Conservation (phyloP, 768 basidiomycete species). For the Kwoniella europaea region DNA sequence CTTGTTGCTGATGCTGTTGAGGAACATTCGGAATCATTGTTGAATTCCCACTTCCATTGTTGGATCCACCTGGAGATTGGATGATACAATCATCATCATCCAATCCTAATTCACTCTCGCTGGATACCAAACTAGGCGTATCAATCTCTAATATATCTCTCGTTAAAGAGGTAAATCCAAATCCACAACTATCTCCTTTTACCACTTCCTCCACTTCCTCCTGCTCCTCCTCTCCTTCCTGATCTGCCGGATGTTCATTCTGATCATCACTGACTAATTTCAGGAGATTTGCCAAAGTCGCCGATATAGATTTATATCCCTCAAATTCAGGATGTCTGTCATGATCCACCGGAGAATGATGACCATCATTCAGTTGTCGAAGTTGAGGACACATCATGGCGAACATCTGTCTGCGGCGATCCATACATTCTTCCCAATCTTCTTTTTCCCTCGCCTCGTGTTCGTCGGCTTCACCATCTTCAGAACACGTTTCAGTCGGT, state of each 20-base stretch:
- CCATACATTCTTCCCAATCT: conserved; percentile 56
- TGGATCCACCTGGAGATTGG: conserved; percentile 10
- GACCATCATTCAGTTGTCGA: background rate
- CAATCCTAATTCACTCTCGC: conserved; percentile 4
- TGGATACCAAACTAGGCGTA: conserved; percentile 27
- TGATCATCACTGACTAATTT: background rate
- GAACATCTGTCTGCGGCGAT: conserved; percentile 53
- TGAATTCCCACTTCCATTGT: background rate
- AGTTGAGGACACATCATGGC: conserved; percentile 37
- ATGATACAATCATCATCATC: background rate
- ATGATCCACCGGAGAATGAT: conserved; percentile 1
- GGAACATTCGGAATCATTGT: background rate
- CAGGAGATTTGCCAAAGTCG: conserved; percentile 30
- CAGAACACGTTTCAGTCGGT: conserved; percentile 21
- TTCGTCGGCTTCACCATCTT: conserved; percentile 16
- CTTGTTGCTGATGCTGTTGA: conserved; percentile 1
- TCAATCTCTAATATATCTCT: conserved; percentile 17
- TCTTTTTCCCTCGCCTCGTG: conserved; percentile 31
- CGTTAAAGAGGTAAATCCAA: conserved; percentile 13
- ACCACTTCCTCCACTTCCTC: background rate
- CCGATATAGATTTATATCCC: conserved; percentile 48
- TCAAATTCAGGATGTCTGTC: conserved; percentile 42
- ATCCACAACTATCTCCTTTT: conserved; percentile 13
- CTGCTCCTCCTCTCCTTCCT: conserved; percentile 9
- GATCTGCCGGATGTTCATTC: background rate